Base-by-base conservation (phyloP, 306 rosid species). In the Cotoneaster glaucophyllus region DNA sequence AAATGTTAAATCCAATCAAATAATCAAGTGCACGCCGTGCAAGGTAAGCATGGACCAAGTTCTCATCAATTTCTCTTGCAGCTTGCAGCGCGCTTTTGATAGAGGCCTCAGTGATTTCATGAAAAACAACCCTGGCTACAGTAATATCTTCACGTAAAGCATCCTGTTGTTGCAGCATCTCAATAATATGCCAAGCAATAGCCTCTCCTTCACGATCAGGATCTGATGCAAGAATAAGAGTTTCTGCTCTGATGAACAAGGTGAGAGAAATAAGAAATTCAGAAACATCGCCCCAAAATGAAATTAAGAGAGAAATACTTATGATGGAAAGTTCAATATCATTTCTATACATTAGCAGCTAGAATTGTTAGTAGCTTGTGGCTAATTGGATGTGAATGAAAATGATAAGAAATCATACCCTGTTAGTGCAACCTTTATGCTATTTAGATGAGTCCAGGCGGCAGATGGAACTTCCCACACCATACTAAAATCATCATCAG, bases 131-230 rank as follows among this genome's bases (percentile, higher is more conserved):
- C 80, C 99, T 89, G 41, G 93, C 86, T 44, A 95, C 74, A 39
- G 65, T 80, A 81, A 89, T 67, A 74, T 85, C 88, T 73, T 88
- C 85, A 3, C 56, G 87, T 79, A 95, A 77, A 75, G 96, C 91
- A 74, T 91, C 98, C 82, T 92, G 98, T 72, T 90, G 99, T 43
- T 89, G 88, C 80, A 95, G 83, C 99, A 92, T 95, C 91, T 95
- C 99, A 74, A 92, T 26, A 56, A 95, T 89, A 84, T 95, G 99
- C 99, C 99, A 95, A 45, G 98, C 91, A 79, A 95, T 95, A 78
- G 99, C 97, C 91, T 95, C 99, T 58, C 99, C 99, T 84, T 95
- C 99, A 48, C 99, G 97, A 80, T 95, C 98, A 22, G 99, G 99
- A 90, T 95, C 98, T 76, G 99, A 95, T 44, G 99, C 99, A 85